Conservation (phyloP, 1,284 basidiomycete genomes). For the Apiotrichum akiyoshidainum region DNA sequence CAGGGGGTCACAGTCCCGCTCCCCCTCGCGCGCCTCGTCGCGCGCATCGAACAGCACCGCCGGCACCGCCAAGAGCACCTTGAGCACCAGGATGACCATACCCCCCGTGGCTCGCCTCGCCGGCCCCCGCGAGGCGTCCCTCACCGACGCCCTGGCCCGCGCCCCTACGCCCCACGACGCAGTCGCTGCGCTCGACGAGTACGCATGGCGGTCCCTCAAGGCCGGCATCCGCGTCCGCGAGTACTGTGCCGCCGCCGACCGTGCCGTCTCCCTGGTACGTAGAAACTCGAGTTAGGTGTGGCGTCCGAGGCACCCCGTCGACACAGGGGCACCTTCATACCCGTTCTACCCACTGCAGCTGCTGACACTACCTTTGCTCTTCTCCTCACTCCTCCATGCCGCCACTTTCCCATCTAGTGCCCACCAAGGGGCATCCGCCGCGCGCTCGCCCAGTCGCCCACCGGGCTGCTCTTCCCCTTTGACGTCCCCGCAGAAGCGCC, state of each 20-base stretch:
- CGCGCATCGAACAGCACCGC: neutral
- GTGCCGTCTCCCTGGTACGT: conserved; percentile 16
- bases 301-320: too few relatives aligned
- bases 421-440: conserved; percentile 6
- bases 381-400: too few relatives aligned
- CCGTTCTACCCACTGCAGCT: too few relatives aligned
- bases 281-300: too few relatives aligned
- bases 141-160: conserved; percentile 8
- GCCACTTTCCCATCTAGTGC: neutral
- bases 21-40: neutral
- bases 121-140: conserved; percentile 14
- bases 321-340: too few relatives aligned
- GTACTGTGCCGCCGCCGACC: conserved; percentile 15
- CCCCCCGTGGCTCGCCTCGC: neutral
- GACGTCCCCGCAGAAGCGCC: conserved; percentile 17
- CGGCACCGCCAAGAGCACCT: neutral
- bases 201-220: conserved; percentile 21
- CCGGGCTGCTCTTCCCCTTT: conserved; percentile 27
- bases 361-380: too few relatives aligned
- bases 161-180: neutral
- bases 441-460: conserved; percentile 8
- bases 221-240: conserved; percentile 21
- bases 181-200: conserved; percentile 18
- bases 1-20: too few relatives aligned
- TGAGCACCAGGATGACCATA: neutral